Base-by-base conservation (phyloP, 2,329 filamentous ascomycete genomes). In the Trichoderma brevicompactum region DNA sequence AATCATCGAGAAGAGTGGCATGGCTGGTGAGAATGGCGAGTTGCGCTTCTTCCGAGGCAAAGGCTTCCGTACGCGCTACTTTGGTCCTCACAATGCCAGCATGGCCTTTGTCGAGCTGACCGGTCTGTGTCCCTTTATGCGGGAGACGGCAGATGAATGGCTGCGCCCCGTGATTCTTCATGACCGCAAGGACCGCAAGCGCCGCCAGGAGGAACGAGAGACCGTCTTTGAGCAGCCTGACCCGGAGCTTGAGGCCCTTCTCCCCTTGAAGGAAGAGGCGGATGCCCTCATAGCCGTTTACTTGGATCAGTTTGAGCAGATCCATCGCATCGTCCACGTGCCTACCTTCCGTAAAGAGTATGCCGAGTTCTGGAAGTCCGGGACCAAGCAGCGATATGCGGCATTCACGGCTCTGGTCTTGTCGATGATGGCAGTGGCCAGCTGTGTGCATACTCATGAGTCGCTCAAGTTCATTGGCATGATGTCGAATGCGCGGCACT, bases 121-220 rank as follows among this genome's bases (percentile, higher is more conserved):
- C 2, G 85, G 85, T 2, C 78, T 88, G 52, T 84, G 81, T 52
- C 82, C 84, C 13, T 87, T 87, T 66, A 87, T 88, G 85, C 83
- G 82, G 68, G 85, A 87, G 75, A 87, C 85, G 0, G 84, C 85
- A 9, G 83, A 87, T 61, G 84, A 87, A 72, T 87, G 85, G 84
- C 79, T 88, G 63, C 80, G 82, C 59, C 85, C 85, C 7, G 81
- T 87, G 50, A 84, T 85, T 43, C 79, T 86, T 32, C 82, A 85
- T 68, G 78, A 81, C 48, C 79, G 79, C 68, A 87, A 87, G 75
- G 84, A 87, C 69, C 82, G 85, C 56, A 79, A 79, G 71, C 82
- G 82, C 69, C 79, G 83, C 54, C 80, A 81, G 67, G 79, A 82
- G 69, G 82, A 85, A 43, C 80, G 84, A 9, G 83, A 87, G 66